A percentile compares a stretch with the other conserved stretches of the same genome.
Evolutionary conservation across 23 red algal species (phyloP).

Genomic region (Gracilaria vermiculophylla): DNA sequence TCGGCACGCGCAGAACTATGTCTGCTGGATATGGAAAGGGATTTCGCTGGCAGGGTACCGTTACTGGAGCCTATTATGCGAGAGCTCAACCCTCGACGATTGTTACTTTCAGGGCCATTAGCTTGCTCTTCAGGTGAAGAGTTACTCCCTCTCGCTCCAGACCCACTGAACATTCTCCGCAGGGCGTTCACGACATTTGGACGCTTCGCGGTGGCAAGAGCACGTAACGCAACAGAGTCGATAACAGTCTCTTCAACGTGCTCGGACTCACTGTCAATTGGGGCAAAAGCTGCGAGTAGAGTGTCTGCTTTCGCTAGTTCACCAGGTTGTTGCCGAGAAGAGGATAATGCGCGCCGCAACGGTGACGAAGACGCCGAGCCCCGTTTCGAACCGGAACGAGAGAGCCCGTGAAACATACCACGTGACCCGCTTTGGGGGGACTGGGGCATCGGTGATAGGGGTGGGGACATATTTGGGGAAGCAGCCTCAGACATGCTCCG

Average conservation of each 20-base stretch:
- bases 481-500: slow-evolving; percentile 21
- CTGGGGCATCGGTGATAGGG: not conserved
- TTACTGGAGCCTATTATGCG: not conserved
- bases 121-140: not conserved
- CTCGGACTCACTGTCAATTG: slow-evolving; percentile 50
- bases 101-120: not conserved
- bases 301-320: slow-evolving; percentile 32
- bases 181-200: slow-evolving; percentile 23
- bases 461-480: not conserved
- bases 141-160: not conserved
- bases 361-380: slow-evolving; percentile 12
- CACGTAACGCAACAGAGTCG: slow-evolving; percentile 19
- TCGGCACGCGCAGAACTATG: slow-evolving; percentile 18
- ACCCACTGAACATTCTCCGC: slow-evolving; percentile 30
- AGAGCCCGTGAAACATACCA: not conserved
- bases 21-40: slow-evolving; percentile 2
- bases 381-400: slow-evolving; percentile 10
- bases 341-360: not conserved
- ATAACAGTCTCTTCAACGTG: slow-evolving; percentile 42
- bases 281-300: slow-evolving; percentile 47
- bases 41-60: not conserved
- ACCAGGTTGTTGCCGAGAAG: not conserved
- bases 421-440: not conserved
- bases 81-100: not conserved
- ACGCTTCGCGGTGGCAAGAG: slow-evolving; percentile 27